Percentiles rank a stretch among this genome's conserved stretches.
Evolutionary conservation across 164 flowering plant species (phyloP).

Genomic region (Umbellularia californica): DNA sequence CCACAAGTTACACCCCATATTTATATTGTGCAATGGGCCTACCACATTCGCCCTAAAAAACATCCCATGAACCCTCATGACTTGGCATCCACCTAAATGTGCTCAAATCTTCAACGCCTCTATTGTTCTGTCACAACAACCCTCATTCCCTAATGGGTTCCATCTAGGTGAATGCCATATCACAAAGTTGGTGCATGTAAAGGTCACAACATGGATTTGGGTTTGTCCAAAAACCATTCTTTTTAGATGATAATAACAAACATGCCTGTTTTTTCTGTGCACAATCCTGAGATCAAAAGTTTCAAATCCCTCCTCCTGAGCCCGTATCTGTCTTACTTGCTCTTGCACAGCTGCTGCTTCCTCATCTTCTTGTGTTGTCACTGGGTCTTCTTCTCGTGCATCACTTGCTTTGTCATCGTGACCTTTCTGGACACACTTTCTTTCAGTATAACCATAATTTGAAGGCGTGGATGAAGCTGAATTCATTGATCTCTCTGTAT

Average conservation of each 20-base stretch:
- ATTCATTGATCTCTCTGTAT: slow-evolving; percentile 36
- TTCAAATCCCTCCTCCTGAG: slow-evolving; percentile 97
- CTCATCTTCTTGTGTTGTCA: slow-evolving; percentile 76
- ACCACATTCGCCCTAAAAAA: no score
- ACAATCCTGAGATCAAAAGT: slow-evolving; percentile 92
- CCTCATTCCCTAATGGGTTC: no score
- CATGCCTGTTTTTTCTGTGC: slow-evolving; percentile 94
- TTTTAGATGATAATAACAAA: background rate
- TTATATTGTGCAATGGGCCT: no score
- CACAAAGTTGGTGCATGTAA: background rate
- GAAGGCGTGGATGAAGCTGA: slow-evolving; percentile 69
- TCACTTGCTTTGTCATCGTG: slow-evolving; percentile 41
- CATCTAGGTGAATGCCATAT: no score
- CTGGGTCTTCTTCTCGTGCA: slow-evolving; percentile 68
- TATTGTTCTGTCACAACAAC: no score
- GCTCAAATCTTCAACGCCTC: no score
- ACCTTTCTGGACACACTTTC: slow-evolving; percentile 41
- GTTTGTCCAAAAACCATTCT: background rate
- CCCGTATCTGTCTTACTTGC: slow-evolving; percentile 92
- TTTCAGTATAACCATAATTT: slow-evolving; percentile 53
- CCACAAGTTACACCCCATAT: no score
- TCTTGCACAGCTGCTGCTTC: slow-evolving; percentile 96
- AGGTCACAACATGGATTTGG: background rate
- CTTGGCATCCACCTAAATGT: no score
- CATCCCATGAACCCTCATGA: no score